Conservation (phyloP, 345 rosid genomes). For the Eucalyptus pauciflora region DNA sequence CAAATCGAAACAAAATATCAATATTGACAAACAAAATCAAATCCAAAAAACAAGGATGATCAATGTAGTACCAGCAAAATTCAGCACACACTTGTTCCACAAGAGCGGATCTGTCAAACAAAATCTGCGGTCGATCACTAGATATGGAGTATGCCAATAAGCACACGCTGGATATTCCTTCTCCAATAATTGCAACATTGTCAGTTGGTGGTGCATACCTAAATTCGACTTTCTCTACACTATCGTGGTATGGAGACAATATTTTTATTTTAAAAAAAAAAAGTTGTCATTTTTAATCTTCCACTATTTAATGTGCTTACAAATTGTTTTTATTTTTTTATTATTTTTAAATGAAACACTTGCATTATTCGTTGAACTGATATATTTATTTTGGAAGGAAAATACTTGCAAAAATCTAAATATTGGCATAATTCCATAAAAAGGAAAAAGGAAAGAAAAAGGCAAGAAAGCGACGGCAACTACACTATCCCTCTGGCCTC, state of each 20-base stretch:
- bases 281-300: not conserved
- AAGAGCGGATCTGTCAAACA: rapidly evolving
- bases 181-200: too few relatives aligned
- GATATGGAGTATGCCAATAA: too few relatives aligned
- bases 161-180: too few relatives aligned
- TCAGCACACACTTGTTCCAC: too few relatives aligned
- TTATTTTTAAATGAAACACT: not conserved
- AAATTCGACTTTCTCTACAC: rapidly evolving
- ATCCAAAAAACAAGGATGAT: too few relatives aligned
- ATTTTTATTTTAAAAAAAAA: too few relatives aligned
- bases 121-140: rapidly evolving
- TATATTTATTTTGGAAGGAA: not conserved
- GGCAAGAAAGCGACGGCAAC: not conserved
- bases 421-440: not conserved
- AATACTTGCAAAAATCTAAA: not conserved
- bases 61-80: rapidly evolving
- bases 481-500: not conserved
- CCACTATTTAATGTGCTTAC: not conserved
- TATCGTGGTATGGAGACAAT: too few relatives aligned
- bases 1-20: too few relatives aligned
- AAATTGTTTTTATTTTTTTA: too few relatives aligned
- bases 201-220: rapidly evolving
- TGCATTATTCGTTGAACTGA: not conserved
- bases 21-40: too few relatives aligned
- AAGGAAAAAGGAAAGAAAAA: not conserved